Evolutionary conservation across 805 yeast species (phyloP).

Genomic region (Starmerella ratchasimensis): DNA sequence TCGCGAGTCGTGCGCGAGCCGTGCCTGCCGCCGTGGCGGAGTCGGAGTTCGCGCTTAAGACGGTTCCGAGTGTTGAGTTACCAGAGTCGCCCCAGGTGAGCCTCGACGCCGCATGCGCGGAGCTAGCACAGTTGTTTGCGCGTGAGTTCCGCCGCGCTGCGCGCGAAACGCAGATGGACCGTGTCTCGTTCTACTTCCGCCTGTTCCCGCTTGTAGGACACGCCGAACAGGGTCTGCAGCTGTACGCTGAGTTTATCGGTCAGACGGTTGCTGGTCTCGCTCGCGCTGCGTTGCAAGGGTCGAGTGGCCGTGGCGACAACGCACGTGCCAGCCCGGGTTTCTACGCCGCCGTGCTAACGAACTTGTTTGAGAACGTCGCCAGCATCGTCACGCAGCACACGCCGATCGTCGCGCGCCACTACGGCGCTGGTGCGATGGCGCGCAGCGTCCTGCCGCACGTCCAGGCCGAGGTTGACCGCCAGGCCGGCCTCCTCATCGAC

Average conservation of each 20-base stretch:
- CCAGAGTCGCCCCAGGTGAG: constrained; percentile 62
- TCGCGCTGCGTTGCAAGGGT: constrained; percentile 38
- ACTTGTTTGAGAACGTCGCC: constrained; percentile 69
- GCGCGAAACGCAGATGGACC: constrained; percentile 44
- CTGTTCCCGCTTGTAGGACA: constrained; percentile 76
- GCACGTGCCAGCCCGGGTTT: constrained; percentile 19
- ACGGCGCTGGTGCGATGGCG: constrained; percentile 46
- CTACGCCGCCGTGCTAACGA: constrained; percentile 29
- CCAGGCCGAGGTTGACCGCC: constrained; percentile 84
- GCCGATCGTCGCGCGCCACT: constrained; percentile 57
- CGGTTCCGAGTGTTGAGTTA: constrained; percentile 74
- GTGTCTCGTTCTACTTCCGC: constrained; percentile 66
- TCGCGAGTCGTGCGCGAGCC: constrained; percentile 40
- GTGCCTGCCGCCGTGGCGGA: constrained; percentile 41
- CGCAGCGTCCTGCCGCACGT: constrained; percentile 51
- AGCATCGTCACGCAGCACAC: constrained; percentile 77
- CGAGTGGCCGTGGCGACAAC: constrained; percentile 15
- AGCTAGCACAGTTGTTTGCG: constrained; percentile 44
- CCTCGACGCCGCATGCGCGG: constrained; percentile 43
- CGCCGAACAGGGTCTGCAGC: constrained; percentile 53
- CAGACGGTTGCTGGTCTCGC: constrained; percentile 69
- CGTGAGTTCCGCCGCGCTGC: constrained; percentile 63
- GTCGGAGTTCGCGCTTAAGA: constrained; percentile 61
- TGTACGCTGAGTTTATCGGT: constrained; percentile 78
- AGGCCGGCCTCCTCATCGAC: constrained; percentile 76